Conservation (phyloP, 1,139 yeast species). For the Hemisphaericaspora lyxosophila region DNA sequence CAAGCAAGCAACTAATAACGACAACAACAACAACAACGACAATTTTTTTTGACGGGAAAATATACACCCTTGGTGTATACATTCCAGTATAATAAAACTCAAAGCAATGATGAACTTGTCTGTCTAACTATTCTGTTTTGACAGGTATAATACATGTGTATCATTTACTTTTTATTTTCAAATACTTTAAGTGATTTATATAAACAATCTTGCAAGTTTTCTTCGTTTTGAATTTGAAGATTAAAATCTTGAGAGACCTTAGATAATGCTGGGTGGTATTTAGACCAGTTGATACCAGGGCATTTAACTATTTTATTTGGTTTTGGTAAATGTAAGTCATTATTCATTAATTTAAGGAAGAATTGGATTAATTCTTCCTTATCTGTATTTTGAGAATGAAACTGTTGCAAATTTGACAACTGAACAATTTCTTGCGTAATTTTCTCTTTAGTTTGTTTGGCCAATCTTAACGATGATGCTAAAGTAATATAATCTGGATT, state of each 20-base stretch:
- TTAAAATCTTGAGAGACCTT: slow-evolving; percentile 15
- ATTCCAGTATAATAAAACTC: too few species aligned
- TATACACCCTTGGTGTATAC: neutral
- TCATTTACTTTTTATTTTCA: slow-evolving; percentile 7
- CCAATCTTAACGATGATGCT: slow-evolving; percentile 34
- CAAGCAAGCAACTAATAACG: neutral
- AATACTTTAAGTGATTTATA: slow-evolving; percentile 31
- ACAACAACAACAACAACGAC: neutral
- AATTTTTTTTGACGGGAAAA: neutral
- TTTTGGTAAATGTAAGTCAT: slow-evolving; percentile 36
- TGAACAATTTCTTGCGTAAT: slow-evolving; percentile 35
- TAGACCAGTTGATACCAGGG: slow-evolving; percentile 41
- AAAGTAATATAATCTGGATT: slow-evolving; percentile 44
- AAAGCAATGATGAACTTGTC: too few species aligned
- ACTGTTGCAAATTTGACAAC: slow-evolving; percentile 27
- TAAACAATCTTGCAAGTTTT: slow-evolving; percentile 20
- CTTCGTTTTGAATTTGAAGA: slow-evolving; percentile 6
- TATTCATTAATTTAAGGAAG: slow-evolving; percentile 29
- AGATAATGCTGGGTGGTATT: slow-evolving; percentile 23
- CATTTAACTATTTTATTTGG: slow-evolving; percentile 35
- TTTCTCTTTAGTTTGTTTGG: slow-evolving; percentile 22
- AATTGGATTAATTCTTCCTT: slow-evolving; percentile 30
- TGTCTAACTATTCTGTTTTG: too few species aligned
- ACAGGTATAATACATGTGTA: too few species aligned
- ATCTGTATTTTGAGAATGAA: slow-evolving; percentile 16